A percentile compares a stretch with the other conserved stretches of the same genome.
Evolutionary conservation across 164 flowering plant species (phyloP).

Genomic region (Akebia trifoliata): DNA sequence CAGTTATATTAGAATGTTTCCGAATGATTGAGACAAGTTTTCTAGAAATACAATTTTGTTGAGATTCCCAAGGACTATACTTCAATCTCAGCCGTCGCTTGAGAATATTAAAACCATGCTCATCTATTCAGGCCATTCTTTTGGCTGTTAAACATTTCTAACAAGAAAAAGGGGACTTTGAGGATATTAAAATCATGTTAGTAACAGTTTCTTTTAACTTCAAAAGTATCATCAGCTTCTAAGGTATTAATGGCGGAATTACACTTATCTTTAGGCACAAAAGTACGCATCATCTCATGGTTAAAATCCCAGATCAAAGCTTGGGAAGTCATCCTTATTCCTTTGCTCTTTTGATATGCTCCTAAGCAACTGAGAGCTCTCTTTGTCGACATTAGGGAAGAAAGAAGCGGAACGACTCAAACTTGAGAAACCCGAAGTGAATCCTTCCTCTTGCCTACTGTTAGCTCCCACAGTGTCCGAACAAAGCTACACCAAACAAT

Average conservation of each 20-base stretch:
- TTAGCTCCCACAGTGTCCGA: constrained; percentile 9
- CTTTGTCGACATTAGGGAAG: constrained; percentile 2
- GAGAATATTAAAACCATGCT: too few species aligned
- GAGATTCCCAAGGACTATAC: too few species aligned
- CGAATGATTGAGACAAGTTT: too few species aligned
- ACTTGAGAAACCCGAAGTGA: constrained; percentile 7
- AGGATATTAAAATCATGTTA: too few species aligned
- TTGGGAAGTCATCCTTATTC: constrained; percentile 37
- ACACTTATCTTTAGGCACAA: not conserved
- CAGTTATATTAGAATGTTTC: too few species aligned
- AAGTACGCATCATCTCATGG: not conserved
- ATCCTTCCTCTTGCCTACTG: constrained; percentile 5
- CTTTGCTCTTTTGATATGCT: constrained; percentile 1
- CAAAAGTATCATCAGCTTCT: too few species aligned
- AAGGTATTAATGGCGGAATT: not conserved
- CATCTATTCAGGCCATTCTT: too few species aligned
- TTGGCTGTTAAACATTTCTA: too few species aligned
- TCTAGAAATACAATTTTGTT: too few species aligned
- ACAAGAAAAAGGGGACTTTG: too few species aligned
- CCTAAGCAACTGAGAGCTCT: constrained; percentile 11
- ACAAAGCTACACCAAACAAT: constrained; percentile 13
- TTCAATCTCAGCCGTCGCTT: too few species aligned
- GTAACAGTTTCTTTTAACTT: too few species aligned
- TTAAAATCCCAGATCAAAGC: constrained; percentile 63
- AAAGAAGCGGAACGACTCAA: constrained; percentile 9